Conservation (phyloP, 768 basidiomycete genomes). For the Tricholoma furcatifolium region DNA sequence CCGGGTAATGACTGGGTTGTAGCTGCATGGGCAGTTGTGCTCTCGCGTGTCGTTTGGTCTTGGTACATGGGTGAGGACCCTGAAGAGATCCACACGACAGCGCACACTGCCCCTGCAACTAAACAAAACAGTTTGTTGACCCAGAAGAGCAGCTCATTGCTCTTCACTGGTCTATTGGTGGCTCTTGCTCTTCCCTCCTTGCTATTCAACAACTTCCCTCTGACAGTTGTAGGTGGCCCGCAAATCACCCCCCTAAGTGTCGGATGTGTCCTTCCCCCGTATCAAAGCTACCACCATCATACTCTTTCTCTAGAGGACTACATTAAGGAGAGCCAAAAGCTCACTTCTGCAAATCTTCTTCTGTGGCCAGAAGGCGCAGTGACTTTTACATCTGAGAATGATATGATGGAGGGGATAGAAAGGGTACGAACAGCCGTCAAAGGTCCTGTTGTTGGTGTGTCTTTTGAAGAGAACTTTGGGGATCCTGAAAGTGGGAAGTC, state of each 20-base stretch:
- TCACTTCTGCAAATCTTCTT: constrained; percentile 53
- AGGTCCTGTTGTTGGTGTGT: constrained; percentile 60
- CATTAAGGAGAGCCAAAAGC: constrained; percentile 51
- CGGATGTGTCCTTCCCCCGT: constrained; percentile 65
- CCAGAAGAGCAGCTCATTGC: constrained; percentile 23
- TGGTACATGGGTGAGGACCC: constrained; percentile 54
- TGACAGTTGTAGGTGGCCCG: constrained; percentile 30
- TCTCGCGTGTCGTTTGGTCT: constrained; percentile 48
- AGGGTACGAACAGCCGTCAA: constrained; percentile 33
- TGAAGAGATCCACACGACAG: constrained; percentile 12
- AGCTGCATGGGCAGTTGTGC: constrained; percentile 73
- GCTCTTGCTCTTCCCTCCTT: constrained; percentile 59
- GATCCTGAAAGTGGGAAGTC: constrained; percentile 36
- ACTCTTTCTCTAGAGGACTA: constrained; percentile 54
- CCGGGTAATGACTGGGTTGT: constrained; percentile 69
- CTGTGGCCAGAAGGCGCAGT: constrained; percentile 86
- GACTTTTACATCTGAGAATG: constrained; percentile 49
- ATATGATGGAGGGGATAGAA: constrained; percentile 49
- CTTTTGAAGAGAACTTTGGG: constrained; percentile 61
- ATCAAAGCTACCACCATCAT: constrained; percentile 36
- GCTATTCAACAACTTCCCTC: constrained; percentile 37
- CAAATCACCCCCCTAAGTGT: constrained; percentile 57
- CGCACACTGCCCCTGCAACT: constrained; percentile 13
- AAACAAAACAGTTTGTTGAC: constrained; percentile 13
- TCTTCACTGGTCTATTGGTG: constrained; percentile 40